A percentile compares a stretch with the other conserved stretches of the same genome.
phyloP scores from a whole-genome alignment of 148 eudicot genomes.

The Tetragonia tetragonoides region DNA sequence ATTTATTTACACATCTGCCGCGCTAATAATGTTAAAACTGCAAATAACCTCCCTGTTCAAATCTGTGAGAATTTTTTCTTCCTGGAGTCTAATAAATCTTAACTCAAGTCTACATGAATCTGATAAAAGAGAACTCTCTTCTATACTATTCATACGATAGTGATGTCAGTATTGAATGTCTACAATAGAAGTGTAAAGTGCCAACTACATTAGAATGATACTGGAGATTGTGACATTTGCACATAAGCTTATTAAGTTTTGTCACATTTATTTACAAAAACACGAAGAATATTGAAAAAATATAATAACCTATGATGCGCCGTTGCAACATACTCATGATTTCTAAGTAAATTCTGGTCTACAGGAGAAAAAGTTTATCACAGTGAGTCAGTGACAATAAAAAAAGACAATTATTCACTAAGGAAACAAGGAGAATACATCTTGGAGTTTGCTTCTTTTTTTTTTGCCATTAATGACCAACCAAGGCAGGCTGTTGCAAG shows the following conservation, averaged over 20 bases:
- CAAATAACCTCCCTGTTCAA: no score
- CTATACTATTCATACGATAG: background rate
- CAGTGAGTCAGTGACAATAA: background rate
- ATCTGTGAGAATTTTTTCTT: no score
- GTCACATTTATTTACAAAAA: background rate
- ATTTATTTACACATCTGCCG: no score
- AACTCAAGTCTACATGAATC: no score
- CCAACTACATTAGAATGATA: background rate
- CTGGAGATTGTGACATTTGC: background rate
- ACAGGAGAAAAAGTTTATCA: background rate
- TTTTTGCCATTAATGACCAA: background rate
- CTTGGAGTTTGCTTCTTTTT: background rate
- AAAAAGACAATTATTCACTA: background rate
- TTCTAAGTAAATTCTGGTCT: background rate
- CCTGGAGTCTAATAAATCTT: no score
- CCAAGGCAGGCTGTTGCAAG: background rate
- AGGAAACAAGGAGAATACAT: no score
- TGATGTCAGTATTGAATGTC: background rate
- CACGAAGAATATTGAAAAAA: background rate
- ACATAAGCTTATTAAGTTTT: background rate
- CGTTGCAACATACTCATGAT: slow-evolving; percentile 2
- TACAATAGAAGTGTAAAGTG: background rate
- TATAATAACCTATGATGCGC: background rate
- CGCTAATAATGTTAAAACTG: no score
- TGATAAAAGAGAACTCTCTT: no score